Conservation (phyloP, 2,329 filamentous ascomycete genomes). For the Colletotrichum graminicola region DNA sequence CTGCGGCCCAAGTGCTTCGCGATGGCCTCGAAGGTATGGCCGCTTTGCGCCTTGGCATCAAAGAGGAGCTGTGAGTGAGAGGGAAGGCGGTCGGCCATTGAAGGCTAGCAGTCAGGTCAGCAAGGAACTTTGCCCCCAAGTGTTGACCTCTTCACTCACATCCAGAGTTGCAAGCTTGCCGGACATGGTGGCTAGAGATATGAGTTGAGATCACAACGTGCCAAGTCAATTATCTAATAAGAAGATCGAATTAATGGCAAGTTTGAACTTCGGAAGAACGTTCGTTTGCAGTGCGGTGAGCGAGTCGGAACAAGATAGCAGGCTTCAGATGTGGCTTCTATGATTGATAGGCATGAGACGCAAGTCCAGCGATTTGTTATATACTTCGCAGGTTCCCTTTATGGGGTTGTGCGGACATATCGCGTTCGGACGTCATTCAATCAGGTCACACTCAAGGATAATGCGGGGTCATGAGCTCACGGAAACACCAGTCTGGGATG, state of each 20-base stretch:
- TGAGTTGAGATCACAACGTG: not conserved
- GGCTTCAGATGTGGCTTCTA: not conserved
- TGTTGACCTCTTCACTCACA: conserved; percentile 47
- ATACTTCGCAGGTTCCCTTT: not conserved
- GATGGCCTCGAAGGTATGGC: conserved; percentile 84
- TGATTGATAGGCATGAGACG: not conserved
- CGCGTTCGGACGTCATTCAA: conserved; percentile 32
- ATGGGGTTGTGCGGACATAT: conserved; percentile 11
- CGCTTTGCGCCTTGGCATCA: conserved; percentile 80
- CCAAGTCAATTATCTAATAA: not conserved
- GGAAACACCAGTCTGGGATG: conserved; percentile 26
- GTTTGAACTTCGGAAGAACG: not conserved
- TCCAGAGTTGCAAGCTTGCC: conserved; percentile 50
- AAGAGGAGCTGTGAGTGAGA: conserved; percentile 80
- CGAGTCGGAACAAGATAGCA: not conserved
- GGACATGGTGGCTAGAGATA: not conserved
- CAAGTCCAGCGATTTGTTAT: conserved; percentile 6
- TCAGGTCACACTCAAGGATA: conserved; percentile 5
- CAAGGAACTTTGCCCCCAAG: not conserved
- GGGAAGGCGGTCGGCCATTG: conserved; percentile 77
- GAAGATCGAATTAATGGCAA: not conserved
- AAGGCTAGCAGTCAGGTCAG: conserved; percentile 61
- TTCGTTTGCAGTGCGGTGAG: not conserved
- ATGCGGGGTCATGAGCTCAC: conserved; percentile 40
- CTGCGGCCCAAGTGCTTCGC: conserved; percentile 79